Base-by-base conservation (phyloP, 805 yeast species). In the Suhomyces sp. region DNA sequence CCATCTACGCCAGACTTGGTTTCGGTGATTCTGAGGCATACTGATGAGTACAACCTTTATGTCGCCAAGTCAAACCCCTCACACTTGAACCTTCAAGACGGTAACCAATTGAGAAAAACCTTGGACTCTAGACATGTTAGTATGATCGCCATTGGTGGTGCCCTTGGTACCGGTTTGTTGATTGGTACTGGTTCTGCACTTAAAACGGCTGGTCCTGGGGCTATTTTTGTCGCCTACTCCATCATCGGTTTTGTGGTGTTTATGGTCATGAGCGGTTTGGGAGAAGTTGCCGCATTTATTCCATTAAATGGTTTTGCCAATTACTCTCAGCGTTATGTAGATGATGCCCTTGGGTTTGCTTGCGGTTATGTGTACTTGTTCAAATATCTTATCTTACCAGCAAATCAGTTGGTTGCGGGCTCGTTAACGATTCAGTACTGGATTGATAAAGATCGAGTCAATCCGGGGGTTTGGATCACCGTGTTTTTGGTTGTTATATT, bases 61-160 rank as follows among this genome's bases (percentile, higher is more conserved):
- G 77, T 78, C 50, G 64, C 77, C 17, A 69, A 69, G 64, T 77
- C 82, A n/a, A 69, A 67, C 51, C 81, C 82, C 1, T 60, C 60
- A 25, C 57, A 65, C 20, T 55, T 70, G 6, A 75, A 75, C 25
- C 51, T 57, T 12, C 64, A 62, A 9, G 79, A 51, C 1, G 60
- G 61, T 20, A 49, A 49, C 44, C 45, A 46, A 46, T 47, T 60
- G 43, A 50, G 56, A 27, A 24, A 75, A 53, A 70, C 69, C 48
- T 62, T 77, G 53, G 72, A 77, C 56, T 79, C 87, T 46, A 67
- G 90, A 49, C 90, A 85, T 61, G 76, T 84, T 56, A 77, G 83
- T 51, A 83, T 86, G 87, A 83, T 86, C 62, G 87, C 94, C 57
- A 82, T 89, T 57, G 96, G 94, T 58, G 93, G 94, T 58, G 88